Base-by-base conservation (phyloP, 2,329 filamentous ascomycete genomes). In the Alternaria arborescens region DNA sequence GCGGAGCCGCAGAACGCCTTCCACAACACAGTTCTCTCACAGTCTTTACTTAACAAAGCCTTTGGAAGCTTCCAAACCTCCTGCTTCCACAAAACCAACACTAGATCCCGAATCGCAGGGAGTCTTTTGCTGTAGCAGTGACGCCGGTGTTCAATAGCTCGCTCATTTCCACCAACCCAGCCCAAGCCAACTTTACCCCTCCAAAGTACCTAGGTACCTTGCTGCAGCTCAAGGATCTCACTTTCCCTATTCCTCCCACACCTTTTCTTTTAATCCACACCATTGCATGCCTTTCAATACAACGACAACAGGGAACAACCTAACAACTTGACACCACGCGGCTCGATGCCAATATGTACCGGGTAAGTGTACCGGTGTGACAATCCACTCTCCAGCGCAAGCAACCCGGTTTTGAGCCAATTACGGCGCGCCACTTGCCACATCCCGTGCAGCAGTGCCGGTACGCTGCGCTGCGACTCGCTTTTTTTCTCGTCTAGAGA, bases 351-450 rank as follows among this genome's bases (percentile, higher is more conserved):
- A 53, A 43, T 28, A 16, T 41, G 38, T 41, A 22, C 38, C n/a
- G 40, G 51, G 51, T 38, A 53, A 14, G 51, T 53, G 32, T 44
- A 43, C 51, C 40, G 51, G 30, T 53, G 51, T 53, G 51, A 32
- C 51, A 53, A 53, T 53, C 51, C 51, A 53, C 44, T 54, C 41
- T 53, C 42, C 38, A 48, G 47, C 58, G 47, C 58, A 43, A 40
- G 52, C 30, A 50, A 22, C 46, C 47, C 22, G 16, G 24, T 5
- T 26, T 34, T 8, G 32, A 32, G 54, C 59, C 58, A 61, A 61
- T 62, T 47, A 55, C 30, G 14, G 40, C 24, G 14, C 56, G 55
- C 60, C 60, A 59, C 60, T 52, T 50, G 46, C 60, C 32, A 42
- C 32, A 50, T 40, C 41, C 40, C 30, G 26, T 53, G 55, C 54